Percentiles rank a stretch among this genome's conserved stretches.
Conservation (phyloP, 129 eudicot genomes). For the Escallonia rubra region DNA sequence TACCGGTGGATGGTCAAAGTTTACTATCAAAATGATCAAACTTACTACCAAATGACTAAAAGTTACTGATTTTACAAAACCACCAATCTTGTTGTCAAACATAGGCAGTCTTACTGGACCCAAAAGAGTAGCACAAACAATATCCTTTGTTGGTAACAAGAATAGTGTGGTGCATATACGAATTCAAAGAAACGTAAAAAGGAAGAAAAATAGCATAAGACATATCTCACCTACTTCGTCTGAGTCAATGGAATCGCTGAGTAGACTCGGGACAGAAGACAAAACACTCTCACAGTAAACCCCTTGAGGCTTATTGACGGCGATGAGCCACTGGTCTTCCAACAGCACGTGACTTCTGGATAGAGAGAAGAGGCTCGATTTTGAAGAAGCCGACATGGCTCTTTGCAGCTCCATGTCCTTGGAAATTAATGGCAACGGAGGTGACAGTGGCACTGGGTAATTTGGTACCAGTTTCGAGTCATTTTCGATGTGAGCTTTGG, state of each 20-base stretch:
- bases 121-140: too few relatives aligned
- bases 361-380: constrained; percentile 55
- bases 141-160: too few relatives aligned
- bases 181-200: not conserved
- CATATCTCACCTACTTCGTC: constrained; percentile 1
- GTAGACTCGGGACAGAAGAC: constrained; percentile 52
- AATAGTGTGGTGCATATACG: too few relatives aligned
- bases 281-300: constrained; percentile 79
- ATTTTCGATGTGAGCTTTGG: constrained; percentile 18
- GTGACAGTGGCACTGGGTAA: constrained; percentile 90
- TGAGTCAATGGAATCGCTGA: constrained; percentile 22
- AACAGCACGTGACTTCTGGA: constrained; percentile 45
- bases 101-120: too few relatives aligned
- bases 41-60: too few relatives aligned
- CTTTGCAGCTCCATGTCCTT: constrained; percentile 77
- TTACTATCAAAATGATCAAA: too few relatives aligned
- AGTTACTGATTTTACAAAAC: too few relatives aligned
- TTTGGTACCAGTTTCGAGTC: constrained; percentile 13
- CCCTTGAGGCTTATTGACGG: constrained; percentile 82
- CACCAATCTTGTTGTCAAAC: too few relatives aligned
- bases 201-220: not conserved
- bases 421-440: constrained; percentile 74
- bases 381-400: constrained; percentile 86
- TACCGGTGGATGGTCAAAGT: too few relatives aligned
- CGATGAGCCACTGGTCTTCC: constrained; percentile 86